Percentiles rank a stretch among this genome's conserved stretches.
These are phyloP conservation scores for Diaporthe eres DNA, from an alignment of 2,329 filamentous ascomycete genomes.

Conservation along the genomic window DNA sequence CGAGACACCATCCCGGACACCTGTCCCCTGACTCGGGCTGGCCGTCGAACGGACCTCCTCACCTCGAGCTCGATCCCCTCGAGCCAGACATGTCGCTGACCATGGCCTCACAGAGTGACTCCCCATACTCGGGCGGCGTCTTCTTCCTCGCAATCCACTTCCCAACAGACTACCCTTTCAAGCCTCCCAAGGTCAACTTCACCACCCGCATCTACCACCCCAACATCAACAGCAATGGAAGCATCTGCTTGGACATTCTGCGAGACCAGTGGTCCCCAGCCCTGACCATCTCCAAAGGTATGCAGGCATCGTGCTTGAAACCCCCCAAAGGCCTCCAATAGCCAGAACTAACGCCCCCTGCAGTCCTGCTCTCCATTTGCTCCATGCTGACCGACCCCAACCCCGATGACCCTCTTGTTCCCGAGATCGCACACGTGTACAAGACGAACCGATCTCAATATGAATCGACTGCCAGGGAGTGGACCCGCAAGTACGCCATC, in stretches of 20 bases:
- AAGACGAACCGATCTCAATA: constrained; percentile 98
- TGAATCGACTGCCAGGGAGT: constrained; percentile 96
- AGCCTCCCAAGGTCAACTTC: constrained; percentile 99
- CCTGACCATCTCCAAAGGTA: constrained; percentile 98
- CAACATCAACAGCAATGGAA: constrained; percentile 99
- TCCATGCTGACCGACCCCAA: constrained; percentile 99
- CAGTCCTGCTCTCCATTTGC: constrained; percentile 98
- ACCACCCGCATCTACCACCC: constrained; percentile 99
- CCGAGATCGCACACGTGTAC: constrained; percentile 99
- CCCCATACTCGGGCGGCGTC: constrained; percentile 96
- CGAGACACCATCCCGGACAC: neutral
- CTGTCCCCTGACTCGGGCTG: constrained; percentile 19
- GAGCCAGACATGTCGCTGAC: constrained; percentile 48
- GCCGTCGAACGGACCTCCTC: neutral
- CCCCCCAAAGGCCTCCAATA: accelerated
- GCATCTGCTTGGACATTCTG: constrained; percentile 98
- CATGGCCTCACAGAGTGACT: constrained; percentile 78
- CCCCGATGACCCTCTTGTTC: constrained; percentile 97
- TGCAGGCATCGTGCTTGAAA: constrained; percentile 42
- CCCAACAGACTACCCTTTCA: constrained; percentile 99
- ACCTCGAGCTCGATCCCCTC: constrained; percentile 19
- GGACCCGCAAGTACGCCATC: constrained; percentile 99
- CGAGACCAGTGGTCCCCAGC: constrained; percentile 99
- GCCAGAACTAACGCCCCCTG: constrained; percentile 3
- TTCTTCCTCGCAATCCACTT: constrained; percentile 99